phyloP scores from a whole-genome alignment of 2,329 filamentous ascomycete species.

The Ophiocordyceps polyrhachis-furcata region DNA sequence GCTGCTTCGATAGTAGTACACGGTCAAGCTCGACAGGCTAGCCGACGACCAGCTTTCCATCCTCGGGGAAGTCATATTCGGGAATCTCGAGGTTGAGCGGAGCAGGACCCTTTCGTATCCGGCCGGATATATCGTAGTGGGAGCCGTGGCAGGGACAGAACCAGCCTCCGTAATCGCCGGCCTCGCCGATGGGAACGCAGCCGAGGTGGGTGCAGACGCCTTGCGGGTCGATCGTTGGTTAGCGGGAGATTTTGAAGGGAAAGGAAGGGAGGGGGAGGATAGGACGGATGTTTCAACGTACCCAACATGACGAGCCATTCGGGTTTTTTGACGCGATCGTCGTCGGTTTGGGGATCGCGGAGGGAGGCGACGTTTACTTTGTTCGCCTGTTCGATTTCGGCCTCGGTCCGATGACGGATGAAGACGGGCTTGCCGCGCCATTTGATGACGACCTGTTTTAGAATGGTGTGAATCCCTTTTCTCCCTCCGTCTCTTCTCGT shows the following conservation, averaged over 20 bases:
- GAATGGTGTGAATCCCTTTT: neutral
- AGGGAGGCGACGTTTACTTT: conserved; percentile 64
- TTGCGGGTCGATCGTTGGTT: no score
- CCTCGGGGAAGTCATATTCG: conserved; percentile 79
- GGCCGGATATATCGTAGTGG: conserved; percentile 98
- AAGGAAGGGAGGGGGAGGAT: neutral
- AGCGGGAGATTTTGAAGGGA: conserved; percentile 26
- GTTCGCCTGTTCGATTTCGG: conserved; percentile 92
- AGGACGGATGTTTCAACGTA: conserved; percentile 12
- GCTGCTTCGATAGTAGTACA: conserved; percentile 6
- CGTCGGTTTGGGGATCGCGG: conserved; percentile 80
- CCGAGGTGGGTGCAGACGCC: conserved; percentile 98
- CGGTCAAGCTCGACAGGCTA: conserved; percentile 26
- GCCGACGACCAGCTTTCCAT: conserved; percentile 80
- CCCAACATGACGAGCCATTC: conserved; percentile 99
- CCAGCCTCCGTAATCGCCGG: conserved; percentile 95
- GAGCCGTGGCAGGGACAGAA: conserved; percentile 99
- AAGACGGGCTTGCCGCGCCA: conserved; percentile 99
- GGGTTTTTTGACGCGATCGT: conserved; percentile 89
- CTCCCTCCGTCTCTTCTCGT: neutral
- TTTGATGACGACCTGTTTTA: conserved; percentile 79
- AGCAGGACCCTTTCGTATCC: conserved; percentile 91
- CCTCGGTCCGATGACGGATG: conserved; percentile 89
- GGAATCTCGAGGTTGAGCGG: conserved; percentile 96
- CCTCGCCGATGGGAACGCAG: conserved; percentile 97